Conservation (phyloP, 2,329 filamentous ascomycete genomes). For the Pyricularia sp. region DNA sequence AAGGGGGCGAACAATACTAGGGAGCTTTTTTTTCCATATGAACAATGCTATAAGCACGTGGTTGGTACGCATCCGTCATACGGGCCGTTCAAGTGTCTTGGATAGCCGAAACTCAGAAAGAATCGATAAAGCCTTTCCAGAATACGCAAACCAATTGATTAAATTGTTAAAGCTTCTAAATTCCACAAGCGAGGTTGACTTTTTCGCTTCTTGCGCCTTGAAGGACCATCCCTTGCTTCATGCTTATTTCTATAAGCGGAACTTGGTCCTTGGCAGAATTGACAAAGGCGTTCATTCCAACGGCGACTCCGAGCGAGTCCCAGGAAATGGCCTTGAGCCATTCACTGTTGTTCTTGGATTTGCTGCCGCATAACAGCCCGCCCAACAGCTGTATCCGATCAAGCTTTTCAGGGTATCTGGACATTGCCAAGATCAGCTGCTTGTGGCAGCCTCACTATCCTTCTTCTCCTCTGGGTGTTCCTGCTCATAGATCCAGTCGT, state of each 20-base stretch:
- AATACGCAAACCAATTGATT: neutral
- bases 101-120: neutral
- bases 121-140: neutral
- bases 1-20: neutral
- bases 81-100: neutral
- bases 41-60: neutral
- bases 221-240: neutral
- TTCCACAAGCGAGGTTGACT: neutral
- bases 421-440: neutral
- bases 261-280: neutral
- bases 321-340: neutral
- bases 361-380: neutral
- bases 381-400: neutral
- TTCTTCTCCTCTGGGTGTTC: slow-evolving; percentile 44
- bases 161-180: neutral
- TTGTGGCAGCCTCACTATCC: neutral
- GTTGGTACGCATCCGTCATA: neutral
- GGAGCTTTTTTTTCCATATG: neutral
- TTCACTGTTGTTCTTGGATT: neutral
- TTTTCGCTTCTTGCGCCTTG: neutral
- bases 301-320: neutral
- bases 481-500: slow-evolving; percentile 94
- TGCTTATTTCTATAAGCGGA: neutral
- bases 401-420: neutral
- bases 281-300: neutral